These are phyloP conservation scores for Rhizoclosmatium globosum DNA, from an alignment of 192 early-diverging fungal genomes.

Conservation along the genomic window DNA sequence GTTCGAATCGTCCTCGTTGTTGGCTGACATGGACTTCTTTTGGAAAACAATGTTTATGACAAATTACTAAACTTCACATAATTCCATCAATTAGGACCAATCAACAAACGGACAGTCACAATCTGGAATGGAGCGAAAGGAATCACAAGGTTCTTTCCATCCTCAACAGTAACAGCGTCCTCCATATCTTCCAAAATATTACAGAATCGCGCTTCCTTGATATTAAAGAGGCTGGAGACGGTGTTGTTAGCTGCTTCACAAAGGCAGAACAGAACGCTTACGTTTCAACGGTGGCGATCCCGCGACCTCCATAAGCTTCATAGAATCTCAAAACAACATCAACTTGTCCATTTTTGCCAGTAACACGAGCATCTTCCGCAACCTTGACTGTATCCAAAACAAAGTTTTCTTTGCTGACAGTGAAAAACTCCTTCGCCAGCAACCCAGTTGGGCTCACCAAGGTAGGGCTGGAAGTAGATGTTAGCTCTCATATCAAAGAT, in stretches of 20 bases:
- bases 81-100: too few species aligned
- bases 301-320: slow-evolving; percentile 91
- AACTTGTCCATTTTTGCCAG: slow-evolving; percentile 31
- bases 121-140: slow-evolving; percentile 73
- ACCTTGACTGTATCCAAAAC: slow-evolving; percentile 92
- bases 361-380: slow-evolving; percentile 73
- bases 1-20: too few species aligned
- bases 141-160: slow-evolving; percentile 46
- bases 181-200: slow-evolving; percentile 84
- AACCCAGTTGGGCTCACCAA: slow-evolving; percentile 50
- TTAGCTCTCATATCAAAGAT: slow-evolving; percentile 27
- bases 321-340: slow-evolving; percentile 85
- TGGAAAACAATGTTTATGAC: too few species aligned
- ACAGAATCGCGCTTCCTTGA: slow-evolving; percentile 62
- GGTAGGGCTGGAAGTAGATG: background rate
- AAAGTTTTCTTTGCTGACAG: slow-evolving; percentile 63
- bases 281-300: slow-evolving; percentile 60
- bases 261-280: slow-evolving; percentile 22
- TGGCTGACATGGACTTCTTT: too few species aligned
- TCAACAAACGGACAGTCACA: slow-evolving; percentile 53
- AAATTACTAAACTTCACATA: too few species aligned
- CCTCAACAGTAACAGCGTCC: slow-evolving; percentile 39
- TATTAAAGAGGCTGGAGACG: slow-evolving; percentile 52
- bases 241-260: background rate
- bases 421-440: slow-evolving; percentile 47